A percentile compares a stretch with the other conserved stretches of the same genome.
Evolutionary conservation across 177 flowering plant genomes (phyloP).

Genomic region (Telopea speciosissima): DNA sequence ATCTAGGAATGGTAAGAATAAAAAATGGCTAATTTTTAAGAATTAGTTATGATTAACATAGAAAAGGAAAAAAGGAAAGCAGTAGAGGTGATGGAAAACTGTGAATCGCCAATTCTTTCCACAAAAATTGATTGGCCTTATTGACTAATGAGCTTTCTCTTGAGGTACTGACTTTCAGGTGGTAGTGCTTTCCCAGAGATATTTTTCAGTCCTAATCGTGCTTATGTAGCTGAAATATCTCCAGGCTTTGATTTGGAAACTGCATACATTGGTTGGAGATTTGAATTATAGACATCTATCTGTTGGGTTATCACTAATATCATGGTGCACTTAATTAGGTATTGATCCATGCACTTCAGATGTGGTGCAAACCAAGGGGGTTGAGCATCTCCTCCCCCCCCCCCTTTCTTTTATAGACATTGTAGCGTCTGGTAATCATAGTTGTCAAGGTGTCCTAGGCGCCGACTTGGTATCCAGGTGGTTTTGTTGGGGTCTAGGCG

Average conservation of each 20-base stretch:
- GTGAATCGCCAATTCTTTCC: no score
- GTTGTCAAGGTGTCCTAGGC: no score
- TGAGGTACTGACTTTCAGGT: background rate
- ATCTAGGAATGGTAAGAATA: background rate
- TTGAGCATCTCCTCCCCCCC: background rate
- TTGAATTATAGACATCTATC: no score
- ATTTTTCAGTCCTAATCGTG: background rate
- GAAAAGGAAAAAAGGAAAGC: background rate
- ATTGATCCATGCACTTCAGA: no score
- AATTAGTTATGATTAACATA: background rate
- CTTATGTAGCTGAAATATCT: no score
- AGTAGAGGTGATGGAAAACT: background rate
- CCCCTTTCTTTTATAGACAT: background rate
- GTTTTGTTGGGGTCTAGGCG: no score
- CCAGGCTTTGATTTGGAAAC: no score
- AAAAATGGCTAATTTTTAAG: background rate
- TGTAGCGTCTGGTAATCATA: background rate
- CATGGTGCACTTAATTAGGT: no score
- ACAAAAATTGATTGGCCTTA: background rate
- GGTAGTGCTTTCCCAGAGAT: background rate
- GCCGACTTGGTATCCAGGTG: no score
- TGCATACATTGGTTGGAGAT: no score
- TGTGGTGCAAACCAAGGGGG: no score
- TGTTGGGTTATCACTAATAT: no score
- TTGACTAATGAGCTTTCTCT: background rate